These are phyloP conservation scores for Phytophthora hybrid DNA, from an alignment of 352 stramenopile species.

Conservation along the genomic window DNA sequence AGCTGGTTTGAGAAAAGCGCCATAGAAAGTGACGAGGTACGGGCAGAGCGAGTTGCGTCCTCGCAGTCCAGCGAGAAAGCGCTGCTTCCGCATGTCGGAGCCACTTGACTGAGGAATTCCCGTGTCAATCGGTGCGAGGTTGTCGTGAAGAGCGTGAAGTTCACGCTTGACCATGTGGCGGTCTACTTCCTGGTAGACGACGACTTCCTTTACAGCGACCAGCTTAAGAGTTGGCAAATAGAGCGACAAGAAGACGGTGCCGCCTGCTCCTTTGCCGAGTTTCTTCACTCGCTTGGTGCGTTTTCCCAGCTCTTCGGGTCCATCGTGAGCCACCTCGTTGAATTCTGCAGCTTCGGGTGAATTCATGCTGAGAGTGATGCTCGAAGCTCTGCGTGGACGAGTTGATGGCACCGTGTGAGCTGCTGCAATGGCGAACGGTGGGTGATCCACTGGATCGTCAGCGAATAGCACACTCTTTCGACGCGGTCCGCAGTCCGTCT, in stretches of 20 bases:
- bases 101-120: background rate
- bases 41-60: conserved; percentile 47
- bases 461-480: conserved; percentile 27
- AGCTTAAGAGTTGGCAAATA: conserved; percentile 88
- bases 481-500: conserved; percentile 16
- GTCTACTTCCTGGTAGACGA: conserved; percentile 85
- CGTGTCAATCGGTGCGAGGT: conserved; percentile 71
- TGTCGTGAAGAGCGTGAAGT: conserved; percentile 87
- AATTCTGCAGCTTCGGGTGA: conserved; percentile 80
- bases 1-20: conserved; percentile 82
- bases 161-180: conserved; percentile 88
- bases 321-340: conserved; percentile 75
- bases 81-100: conserved; percentile 17
- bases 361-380: conserved; percentile 65
- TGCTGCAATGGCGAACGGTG: conserved; percentile 1
- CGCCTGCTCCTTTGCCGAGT: conserved; percentile 86
- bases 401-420: background rate
- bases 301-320: conserved; percentile 65
- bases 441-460: conserved; percentile 5
- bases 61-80: conserved; percentile 22
- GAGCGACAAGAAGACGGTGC: conserved; percentile 81
- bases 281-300: conserved; percentile 74
- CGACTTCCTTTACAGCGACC: conserved; percentile 89
- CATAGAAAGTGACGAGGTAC: conserved; percentile 91
- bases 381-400: conserved; percentile 54